These are phyloP conservation scores for Teratosphaeria zuluensis DNA, from an alignment of 2,329 filamentous ascomycete genomes.

Conservation along the genomic window DNA sequence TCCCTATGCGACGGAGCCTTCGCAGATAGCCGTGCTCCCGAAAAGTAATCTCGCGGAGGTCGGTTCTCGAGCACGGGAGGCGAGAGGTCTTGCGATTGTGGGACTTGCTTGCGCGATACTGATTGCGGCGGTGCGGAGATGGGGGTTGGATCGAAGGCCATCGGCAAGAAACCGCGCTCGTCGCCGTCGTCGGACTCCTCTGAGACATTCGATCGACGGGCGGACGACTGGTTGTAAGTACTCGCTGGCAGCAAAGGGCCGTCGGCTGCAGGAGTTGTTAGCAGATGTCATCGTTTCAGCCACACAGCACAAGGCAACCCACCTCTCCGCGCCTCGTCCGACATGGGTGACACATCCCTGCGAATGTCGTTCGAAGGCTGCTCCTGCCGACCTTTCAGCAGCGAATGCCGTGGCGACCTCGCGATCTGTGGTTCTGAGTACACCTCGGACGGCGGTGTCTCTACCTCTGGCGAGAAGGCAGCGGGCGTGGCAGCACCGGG, in stretches of 20 bases:
- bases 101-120: slow-evolving; percentile 16
- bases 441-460: slow-evolving; percentile 48
- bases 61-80: slow-evolving; percentile 18
- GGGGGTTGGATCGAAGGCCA: slow-evolving; percentile 43
- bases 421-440: slow-evolving; percentile 62
- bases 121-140: slow-evolving; percentile 14
- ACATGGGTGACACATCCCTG: slow-evolving; percentile 27
- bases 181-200: slow-evolving; percentile 45
- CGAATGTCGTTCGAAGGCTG: slow-evolving; percentile 15
- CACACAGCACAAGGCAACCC: slow-evolving; percentile 15
- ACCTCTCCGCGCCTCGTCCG: slow-evolving; percentile 25
- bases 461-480: slow-evolving; percentile 48
- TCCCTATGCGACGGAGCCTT: slow-evolving; percentile 30
- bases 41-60: slow-evolving; percentile 36
- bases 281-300: slow-evolving; percentile 10
- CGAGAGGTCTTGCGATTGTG: slow-evolving; percentile 15
- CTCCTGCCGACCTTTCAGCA: slow-evolving; percentile 17
- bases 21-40: slow-evolving; percentile 21
- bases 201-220: slow-evolving; percentile 58
- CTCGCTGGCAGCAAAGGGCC: slow-evolving; percentile 63
- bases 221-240: slow-evolving; percentile 62
- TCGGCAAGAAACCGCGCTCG: slow-evolving; percentile 44
- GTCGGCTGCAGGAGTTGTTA: slow-evolving; percentile 28
- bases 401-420: slow-evolving; percentile 29
- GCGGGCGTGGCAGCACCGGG: slow-evolving; percentile 58